Conservation (phyloP, 106 monocot genomes). For the Narthecium ossifragum region DNA sequence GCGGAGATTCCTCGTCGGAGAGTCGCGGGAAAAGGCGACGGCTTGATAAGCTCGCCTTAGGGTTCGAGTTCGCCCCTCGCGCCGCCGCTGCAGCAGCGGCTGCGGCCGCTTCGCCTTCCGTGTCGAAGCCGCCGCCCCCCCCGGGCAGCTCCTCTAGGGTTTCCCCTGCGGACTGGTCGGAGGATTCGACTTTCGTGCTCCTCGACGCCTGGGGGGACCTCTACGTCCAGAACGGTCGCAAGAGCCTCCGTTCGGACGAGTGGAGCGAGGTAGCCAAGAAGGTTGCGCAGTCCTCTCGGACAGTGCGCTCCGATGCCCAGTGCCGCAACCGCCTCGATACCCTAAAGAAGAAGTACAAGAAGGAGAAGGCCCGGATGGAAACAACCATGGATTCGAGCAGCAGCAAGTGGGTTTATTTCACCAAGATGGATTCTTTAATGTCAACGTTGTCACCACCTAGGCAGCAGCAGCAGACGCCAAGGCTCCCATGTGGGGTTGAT, state of each 20-base stretch:
- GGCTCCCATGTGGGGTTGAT: slow-evolving; percentile 50
- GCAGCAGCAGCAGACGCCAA: slow-evolving; percentile 18
- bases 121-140: slow-evolving; percentile 5
- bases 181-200: slow-evolving; percentile 73
- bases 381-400: slow-evolving; percentile 12
- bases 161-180: slow-evolving; percentile 74
- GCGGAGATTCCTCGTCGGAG: slow-evolving; percentile 36
- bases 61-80: slow-evolving; percentile 83
- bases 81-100: not conserved
- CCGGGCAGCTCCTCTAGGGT: slow-evolving; percentile 11
- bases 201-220: slow-evolving; percentile 89
- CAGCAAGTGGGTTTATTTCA: slow-evolving; percentile 70
- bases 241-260: slow-evolving; percentile 76
- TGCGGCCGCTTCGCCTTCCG: no score
- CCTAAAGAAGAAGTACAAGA: slow-evolving; percentile 88
- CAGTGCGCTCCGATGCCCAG: slow-evolving; percentile 43
- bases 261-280: slow-evolving; percentile 78
- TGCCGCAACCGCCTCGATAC: slow-evolving; percentile 83
- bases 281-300: slow-evolving; percentile 46
- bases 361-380: slow-evolving; percentile 66
- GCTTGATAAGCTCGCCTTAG: slow-evolving; percentile 52
- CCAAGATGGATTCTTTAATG: slow-evolving; percentile 75
- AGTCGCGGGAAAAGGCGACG: slow-evolving; percentile 62
- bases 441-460: slow-evolving; percentile 14
- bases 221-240: slow-evolving; percentile 66